Percentiles rank a stretch among this genome's conserved stretches.
These are phyloP conservation scores for Xanthoceras sorbifolium DNA, from an alignment of 345 rosid species.

Conservation along the genomic window DNA sequence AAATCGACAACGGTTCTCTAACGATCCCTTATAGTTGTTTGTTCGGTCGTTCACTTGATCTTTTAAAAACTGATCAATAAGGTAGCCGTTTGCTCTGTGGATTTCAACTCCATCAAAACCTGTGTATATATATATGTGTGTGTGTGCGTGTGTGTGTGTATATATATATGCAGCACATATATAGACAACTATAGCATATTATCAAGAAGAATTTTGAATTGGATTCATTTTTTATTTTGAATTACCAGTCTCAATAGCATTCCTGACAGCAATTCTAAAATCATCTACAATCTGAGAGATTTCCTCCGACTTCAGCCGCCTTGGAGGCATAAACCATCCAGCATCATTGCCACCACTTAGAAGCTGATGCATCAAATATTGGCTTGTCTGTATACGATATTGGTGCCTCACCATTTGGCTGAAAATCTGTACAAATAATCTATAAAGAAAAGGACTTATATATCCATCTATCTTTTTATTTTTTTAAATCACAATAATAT, in stretches of 20 bases:
- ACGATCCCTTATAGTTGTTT: slow-evolving; percentile 62
- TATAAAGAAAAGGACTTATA: no score
- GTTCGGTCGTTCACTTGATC: slow-evolving; percentile 69
- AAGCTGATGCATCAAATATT: background rate
- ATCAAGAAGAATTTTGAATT: no score
- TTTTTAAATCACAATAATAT: no score
- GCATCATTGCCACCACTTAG: background rate
- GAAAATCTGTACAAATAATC: background rate
- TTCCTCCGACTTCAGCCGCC: background rate
- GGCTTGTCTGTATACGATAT: background rate
- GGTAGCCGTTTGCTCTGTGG: slow-evolving; percentile 72
- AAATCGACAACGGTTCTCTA: slow-evolving; percentile 66
- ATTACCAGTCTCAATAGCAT: background rate
- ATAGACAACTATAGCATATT: no score
- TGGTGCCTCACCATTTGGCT: background rate
- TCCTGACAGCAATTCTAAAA: background rate
- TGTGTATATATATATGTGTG: slow-evolving; percentile 12
- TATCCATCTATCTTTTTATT: no score
- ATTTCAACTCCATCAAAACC: slow-evolving; percentile 83
- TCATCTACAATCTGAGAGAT: no score
- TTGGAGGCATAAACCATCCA: background rate
- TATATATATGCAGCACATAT: no score
- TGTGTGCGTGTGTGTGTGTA: no score
- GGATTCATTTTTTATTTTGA: no score
- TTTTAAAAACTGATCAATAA: slow-evolving; percentile 69